Evolutionary conservation across 768 basidiomycete species (phyloP).

Genomic region (Zangia roseola): DNA sequence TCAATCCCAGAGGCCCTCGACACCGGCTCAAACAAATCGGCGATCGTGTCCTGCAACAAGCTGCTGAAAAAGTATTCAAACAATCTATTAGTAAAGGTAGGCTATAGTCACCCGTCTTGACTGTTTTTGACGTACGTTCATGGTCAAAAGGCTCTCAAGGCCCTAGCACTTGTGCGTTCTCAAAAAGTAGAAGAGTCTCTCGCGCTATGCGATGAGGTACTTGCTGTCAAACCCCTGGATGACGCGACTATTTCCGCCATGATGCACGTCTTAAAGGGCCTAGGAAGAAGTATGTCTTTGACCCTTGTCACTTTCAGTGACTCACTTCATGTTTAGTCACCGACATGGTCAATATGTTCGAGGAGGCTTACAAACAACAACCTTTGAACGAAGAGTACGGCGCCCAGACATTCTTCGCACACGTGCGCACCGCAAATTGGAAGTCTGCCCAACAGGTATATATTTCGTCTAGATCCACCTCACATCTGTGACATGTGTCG

Average conservation of each 20-base stretch:
- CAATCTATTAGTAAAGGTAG: conserved; percentile 68
- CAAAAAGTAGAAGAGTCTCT: conserved; percentile 87
- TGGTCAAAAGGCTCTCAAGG: conserved; percentile 67
- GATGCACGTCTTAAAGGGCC: conserved; percentile 78
- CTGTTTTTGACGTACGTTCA: conserved; percentile 6
- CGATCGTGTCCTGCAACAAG: conserved; percentile 83
- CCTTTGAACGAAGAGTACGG: conserved; percentile 83
- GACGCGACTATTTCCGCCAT: conserved; percentile 75
- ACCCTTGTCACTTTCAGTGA: not conserved
- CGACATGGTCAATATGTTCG: conserved; percentile 83
- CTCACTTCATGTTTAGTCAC: conserved; percentile 44
- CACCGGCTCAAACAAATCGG: conserved; percentile 83
- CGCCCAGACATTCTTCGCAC: conserved; percentile 82
- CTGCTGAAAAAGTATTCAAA: conserved; percentile 82
- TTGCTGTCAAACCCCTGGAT: conserved; percentile 68
- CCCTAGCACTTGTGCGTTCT: conserved; percentile 77
- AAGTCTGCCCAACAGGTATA: conserved; percentile 80
- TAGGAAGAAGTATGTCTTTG: conserved; percentile 58
- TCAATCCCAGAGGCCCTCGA: conserved; percentile 72
- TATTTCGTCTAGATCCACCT: conserved; percentile 2
- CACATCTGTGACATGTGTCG: not conserved
- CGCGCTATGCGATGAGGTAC: conserved; percentile 74
- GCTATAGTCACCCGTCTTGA: not conserved
- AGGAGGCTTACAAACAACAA: conserved; percentile 80
- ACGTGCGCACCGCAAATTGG: conserved; percentile 78